Evolutionary conservation across 2,329 filamentous ascomycete genomes (phyloP).

Genomic region (Talaromyces rugulosus): DNA sequence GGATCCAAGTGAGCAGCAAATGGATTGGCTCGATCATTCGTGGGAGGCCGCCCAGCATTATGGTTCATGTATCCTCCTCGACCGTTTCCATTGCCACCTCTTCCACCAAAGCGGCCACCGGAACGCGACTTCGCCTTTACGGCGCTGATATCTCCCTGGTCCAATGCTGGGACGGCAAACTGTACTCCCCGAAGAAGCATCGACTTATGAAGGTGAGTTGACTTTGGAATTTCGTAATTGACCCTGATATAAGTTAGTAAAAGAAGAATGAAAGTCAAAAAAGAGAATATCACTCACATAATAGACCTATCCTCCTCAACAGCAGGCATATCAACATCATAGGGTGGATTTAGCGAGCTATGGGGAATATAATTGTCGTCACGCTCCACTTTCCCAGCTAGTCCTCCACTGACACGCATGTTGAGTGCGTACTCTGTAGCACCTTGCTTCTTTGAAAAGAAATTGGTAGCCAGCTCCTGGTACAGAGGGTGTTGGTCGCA

Average conservation of each 20-base stretch:
- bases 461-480: conserved; percentile 74
- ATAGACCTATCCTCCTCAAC: conserved; percentile 84
- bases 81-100: conserved; percentile 39
- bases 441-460: conserved; percentile 87
- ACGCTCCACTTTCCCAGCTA: conserved; percentile 77
- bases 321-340: conserved; percentile 69
- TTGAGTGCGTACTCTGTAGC: conserved; percentile 66
- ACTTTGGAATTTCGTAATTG: conserved; percentile 75
- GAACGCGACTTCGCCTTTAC: conserved; percentile 63
- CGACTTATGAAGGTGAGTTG: conserved; percentile 75
- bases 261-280: conserved; percentile 1
- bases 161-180: conserved; percentile 67
- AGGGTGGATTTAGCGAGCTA: conserved; percentile 71
- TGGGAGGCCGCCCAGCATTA: conserved; percentile 14
- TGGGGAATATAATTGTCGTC: conserved; percentile 82
- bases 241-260: conserved; percentile 56
- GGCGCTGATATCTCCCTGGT: conserved; percentile 69
- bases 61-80: conserved; percentile 54
- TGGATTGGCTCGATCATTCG: conserved; percentile 39
- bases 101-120: conserved; percentile 50
- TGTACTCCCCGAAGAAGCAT: conserved; percentile 85
- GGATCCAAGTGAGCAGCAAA: conserved; percentile 47
- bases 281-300: conserved; percentile 54
- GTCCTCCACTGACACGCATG: conserved; percentile 67
- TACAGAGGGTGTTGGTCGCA: conserved; percentile 84